Evolutionary conservation across 495 filamentous ascomycete genomes (phyloP).

Genomic region (Barbatosphaeria neglecta): DNA sequence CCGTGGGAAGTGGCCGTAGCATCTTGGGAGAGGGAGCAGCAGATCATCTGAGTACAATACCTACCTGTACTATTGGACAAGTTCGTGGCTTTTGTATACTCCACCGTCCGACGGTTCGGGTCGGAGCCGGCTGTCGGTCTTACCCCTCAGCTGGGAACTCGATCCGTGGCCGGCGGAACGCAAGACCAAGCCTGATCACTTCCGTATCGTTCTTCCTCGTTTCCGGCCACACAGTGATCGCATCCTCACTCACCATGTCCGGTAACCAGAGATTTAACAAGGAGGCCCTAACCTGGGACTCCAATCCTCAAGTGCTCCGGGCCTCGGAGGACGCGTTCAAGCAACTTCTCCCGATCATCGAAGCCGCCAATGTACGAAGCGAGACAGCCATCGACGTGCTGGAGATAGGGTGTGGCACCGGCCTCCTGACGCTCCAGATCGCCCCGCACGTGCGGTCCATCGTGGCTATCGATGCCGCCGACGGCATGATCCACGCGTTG

Average conservation of each 20-base stretch:
- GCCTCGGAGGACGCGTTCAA: slow-evolving; percentile 19
- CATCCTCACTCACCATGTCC: neutral
- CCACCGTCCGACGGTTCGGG: too few species aligned
- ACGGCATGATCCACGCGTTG: slow-evolving; percentile 43
- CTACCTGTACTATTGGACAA: neutral
- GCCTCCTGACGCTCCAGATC: slow-evolving; percentile 37
- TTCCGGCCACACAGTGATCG: neutral
- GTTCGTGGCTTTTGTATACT: too few species aligned
- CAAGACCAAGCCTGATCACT: too few species aligned
- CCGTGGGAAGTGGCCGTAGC: slow-evolving; percentile 13
- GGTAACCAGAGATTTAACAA: slow-evolving; percentile 24
- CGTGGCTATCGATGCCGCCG: slow-evolving; percentile 37
- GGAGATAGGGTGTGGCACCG: slow-evolving; percentile 48
- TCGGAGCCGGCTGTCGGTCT: neutral
- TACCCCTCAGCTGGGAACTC: neutral
- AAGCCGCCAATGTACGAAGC: neutral
- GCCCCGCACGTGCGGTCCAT: slow-evolving; percentile 28
- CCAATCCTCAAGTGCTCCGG: slow-evolving; percentile 20
- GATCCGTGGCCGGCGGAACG: too few species aligned
- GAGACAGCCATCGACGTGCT: slow-evolving; percentile 26
- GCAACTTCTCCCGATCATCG: slow-evolving; percentile 16
- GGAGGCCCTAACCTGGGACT: slow-evolving; percentile 28
- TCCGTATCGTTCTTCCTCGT: too few species aligned
- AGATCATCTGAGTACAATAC: neutral
- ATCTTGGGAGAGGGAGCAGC: slow-evolving; percentile 1